Percentiles rank a stretch among this genome's conserved stretches.
Conservation (phyloP, 2,329 filamentous ascomycete genomes). For the Neonectria coccinea region DNA sequence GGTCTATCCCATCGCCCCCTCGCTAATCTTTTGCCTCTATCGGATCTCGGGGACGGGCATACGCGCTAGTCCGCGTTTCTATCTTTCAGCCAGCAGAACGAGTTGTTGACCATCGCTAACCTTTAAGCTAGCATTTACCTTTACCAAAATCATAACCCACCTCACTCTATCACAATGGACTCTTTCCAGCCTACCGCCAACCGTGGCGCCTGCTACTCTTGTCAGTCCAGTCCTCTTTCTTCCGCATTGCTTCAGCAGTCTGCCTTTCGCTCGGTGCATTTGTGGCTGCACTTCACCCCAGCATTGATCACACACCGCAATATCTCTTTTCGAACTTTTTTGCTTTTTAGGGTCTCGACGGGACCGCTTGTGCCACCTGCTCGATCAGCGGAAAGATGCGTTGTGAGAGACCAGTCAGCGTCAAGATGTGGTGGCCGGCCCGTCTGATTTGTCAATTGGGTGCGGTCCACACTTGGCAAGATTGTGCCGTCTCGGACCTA, state of each 20-base stretch:
- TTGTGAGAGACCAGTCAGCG: slow-evolving; percentile 14
- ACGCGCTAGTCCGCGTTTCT: slow-evolving; percentile 31
- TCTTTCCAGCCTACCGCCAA: slow-evolving; percentile 48
- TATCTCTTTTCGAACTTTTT: not conserved
- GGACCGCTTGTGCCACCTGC: not conserved
- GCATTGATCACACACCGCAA: slow-evolving; percentile 13
- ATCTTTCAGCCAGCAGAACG: slow-evolving; percentile 21
- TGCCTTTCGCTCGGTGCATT: not conserved
- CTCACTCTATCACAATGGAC: slow-evolving; percentile 55
- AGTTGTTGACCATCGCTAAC: slow-evolving; percentile 28
- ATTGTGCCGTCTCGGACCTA: not conserved
- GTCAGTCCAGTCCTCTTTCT: slow-evolving; percentile 51
- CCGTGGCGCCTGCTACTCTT: slow-evolving; percentile 65
- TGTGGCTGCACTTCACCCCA: slow-evolving; percentile 4
- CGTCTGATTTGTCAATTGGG: slow-evolving; percentile 15
- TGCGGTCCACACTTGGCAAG: slow-evolving; percentile 17
- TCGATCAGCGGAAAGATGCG: not conserved
- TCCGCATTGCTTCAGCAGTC: not conserved
- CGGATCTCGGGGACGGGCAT: slow-evolving; percentile 39
- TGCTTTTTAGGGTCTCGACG: not conserved
- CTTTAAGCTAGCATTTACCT: slow-evolving; percentile 9
- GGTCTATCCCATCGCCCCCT: slow-evolving; percentile 30
- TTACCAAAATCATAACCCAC: slow-evolving; percentile 30
- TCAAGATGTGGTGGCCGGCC: slow-evolving; percentile 5
- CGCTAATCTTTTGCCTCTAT: slow-evolving; percentile 45